Base-by-base conservation (phyloP, 768 basidiomycete species). In the Lactarius psammicola region DNA sequence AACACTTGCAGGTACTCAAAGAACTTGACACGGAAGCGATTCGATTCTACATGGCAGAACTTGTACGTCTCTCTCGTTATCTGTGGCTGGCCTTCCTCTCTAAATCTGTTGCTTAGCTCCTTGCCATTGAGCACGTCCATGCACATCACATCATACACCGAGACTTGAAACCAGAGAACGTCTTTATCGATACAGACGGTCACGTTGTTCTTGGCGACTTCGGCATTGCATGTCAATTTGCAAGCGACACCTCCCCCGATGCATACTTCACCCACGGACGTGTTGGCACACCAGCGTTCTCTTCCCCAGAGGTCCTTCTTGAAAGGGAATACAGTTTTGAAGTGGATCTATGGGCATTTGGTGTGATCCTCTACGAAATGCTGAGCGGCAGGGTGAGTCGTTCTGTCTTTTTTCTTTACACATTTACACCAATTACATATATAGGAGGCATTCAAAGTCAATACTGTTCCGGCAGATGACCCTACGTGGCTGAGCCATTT, bases 121-220 rank as follows among this genome's bases (percentile, higher is more conserved):
- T 69, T 55, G 65, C 68, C 23, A 59, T 69, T n/a, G 68, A 67
- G 28, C 46, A 65, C 8, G 94, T 98, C 2, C 97, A 99, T 74
- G 86, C 90, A 73, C 94, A 97, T 72, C 95, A 95, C 28, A 98
- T 99, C 74, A 96, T 99, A 57, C 97, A 99, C 76, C 92, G 97
- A 63, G 97, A 99, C 78, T 96, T 99, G 78, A 99, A 98, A 75
- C 97, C 96, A n/a, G 93, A 94, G 55, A 99, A 99, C 75, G 84
- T 99, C 20, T 84, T 99, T 23, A 93, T 92, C 86, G 89, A 90
- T 8, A 82, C 83, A 26, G 90, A 96, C 77, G 87, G 91, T 53
- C 85, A 85, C 65, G 84, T 85, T 68, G 94, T 98, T 78, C 97
- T 99, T 67, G 93, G 89, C 26, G 97, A 99, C 77, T 98, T 99